Conservation (phyloP, 2,329 filamentous ascomycete genomes). For the Camillea tinctor region DNA sequence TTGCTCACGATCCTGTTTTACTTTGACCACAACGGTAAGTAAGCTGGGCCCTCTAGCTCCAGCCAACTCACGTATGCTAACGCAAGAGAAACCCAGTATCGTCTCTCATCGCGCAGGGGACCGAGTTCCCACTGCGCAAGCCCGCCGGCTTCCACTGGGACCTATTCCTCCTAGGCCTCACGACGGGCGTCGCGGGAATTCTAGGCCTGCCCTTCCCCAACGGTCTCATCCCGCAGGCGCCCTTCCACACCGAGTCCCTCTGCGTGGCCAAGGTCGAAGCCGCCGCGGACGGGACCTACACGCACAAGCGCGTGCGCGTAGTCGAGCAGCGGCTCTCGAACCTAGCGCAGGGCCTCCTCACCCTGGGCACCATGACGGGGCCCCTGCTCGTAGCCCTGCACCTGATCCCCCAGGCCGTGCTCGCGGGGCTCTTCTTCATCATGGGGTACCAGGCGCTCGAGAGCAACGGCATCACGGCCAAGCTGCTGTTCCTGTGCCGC, state of each 20-base stretch:
- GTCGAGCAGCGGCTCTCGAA: slow-evolving; percentile 81
- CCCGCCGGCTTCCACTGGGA: slow-evolving; percentile 87
- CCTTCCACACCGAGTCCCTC: slow-evolving; percentile 76
- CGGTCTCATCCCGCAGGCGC: slow-evolving; percentile 79
- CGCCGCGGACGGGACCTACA: slow-evolving; percentile 51
- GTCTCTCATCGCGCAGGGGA: slow-evolving; percentile 78
- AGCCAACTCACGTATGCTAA: background rate
- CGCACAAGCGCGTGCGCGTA: slow-evolving; percentile 56
- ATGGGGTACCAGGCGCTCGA: slow-evolving; percentile 79
- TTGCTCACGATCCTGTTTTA: slow-evolving; percentile 83
- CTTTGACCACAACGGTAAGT: slow-evolving; percentile 81
- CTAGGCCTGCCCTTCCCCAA: slow-evolving; percentile 80
- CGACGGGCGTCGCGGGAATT: slow-evolving; percentile 72
- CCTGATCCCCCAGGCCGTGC: slow-evolving; percentile 74
- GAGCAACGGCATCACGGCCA: slow-evolving; percentile 74
- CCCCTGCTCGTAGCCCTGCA: slow-evolving; percentile 73
- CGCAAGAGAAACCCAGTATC: slow-evolving; percentile 54
- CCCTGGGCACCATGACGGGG: slow-evolving; percentile 75
- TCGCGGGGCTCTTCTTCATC: slow-evolving; percentile 80
- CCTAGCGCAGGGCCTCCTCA: slow-evolving; percentile 73
- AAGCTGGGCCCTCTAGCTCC: background rate
- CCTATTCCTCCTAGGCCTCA: slow-evolving; percentile 75
- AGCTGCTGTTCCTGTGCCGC: slow-evolving; percentile 67
- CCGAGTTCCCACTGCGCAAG: slow-evolving; percentile 77
- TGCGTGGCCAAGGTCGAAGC: slow-evolving; percentile 65